Evolutionary conservation across 163 green algal genomes (phyloP), one percentile per base, ranked within the genome.

Genomic region (Chlorella variabilis): DNA sequence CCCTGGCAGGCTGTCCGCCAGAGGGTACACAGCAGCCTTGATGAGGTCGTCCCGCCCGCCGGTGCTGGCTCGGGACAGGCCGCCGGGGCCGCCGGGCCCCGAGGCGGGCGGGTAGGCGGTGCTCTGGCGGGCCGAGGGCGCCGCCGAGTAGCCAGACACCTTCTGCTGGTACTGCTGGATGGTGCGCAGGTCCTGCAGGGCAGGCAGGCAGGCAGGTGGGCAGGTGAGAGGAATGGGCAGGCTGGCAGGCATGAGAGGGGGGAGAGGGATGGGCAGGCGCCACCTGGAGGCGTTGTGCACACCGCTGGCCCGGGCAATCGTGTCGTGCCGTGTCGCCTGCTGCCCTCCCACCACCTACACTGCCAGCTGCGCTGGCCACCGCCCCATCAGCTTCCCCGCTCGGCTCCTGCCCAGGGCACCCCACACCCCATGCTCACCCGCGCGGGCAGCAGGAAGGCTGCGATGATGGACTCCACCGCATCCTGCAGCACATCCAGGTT

Each of bases 391-490:
- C n/a, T n/a, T n/a, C n/a, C n/a, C n/a, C n/a, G n/a, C n/a, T n/a
- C n/a, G n/a, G 38, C 59, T 48, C 29, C 45, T n/a, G 31, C 42
- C 36, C 17, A 0, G 18, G 29, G 9, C 3, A 7, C 69, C 1
- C 23, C 0, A 8, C 15, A 23, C 2, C 3, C 56, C 9, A 20
- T 13, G 38, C 73, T 13, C n/a, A 80, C 73, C 73, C 89, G 89
- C 1, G 79, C 63, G 2, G 89, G 85, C 62, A 93, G 71, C 34
- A 93, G 61, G 66, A 92, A 93, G 29, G 85, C 76, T 0, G 85
- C 86, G 13, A 91, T 42, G 54, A 93, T 77, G 23, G 61, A 73
- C 56, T 92, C 87, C 20, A 91, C 81, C 6, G 75, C 82, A 5
- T 92, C 88, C 65, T 90, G 71, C 82, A 91, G 77, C 29, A 81